Base-by-base conservation (phyloP, 176 grass and related monocot species). In the Cocos nucifera region DNA sequence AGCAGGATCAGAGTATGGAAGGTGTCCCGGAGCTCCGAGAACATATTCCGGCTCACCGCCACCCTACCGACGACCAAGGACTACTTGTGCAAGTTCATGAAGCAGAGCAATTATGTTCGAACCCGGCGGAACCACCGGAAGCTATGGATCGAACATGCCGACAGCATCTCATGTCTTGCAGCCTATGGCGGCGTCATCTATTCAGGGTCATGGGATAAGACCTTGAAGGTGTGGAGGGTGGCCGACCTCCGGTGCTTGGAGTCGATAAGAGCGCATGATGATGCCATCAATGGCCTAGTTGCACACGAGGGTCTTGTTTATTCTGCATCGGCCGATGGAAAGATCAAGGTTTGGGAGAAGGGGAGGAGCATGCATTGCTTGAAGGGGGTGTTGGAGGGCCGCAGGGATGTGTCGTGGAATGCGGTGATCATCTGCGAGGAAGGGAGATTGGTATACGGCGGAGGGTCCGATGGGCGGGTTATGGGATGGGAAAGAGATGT, bases 161-260 rank as follows among this genome's bases (percentile, higher is more conserved):
- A 97, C 51, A 97, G 93, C 76, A 92, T 97, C 79, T 97, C 93
- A 51, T 97, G 87, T 81, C 87, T 97, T 69, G 81, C 93, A 28
- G 84, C 83, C 49, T 78, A 85, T n/a, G 73, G 83, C 30, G 87
- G 82, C 67, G 50, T 64, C 4, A 68, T 91, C 1, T 97, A 97
- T 81, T 97, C 93, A 0, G 87, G 84, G 0, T 97, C 93, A 0
- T 97, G 93, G 93, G 93, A 97, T 69, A 80, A 67, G 77, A 97
- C 87, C 21, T 78, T 97, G 24, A 97, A 91, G 81, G 93, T 85
- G 6, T 91, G 92, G 87, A 80, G 87, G 28, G 63, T 80, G 62
- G 74, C 92, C 4, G 84, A 97, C 73, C 78, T 91, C 27, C 85
- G 28, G 65, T 97, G 93, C 77, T 52, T 97, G 62, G 93, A 97